Evolutionary conservation across 805 yeast species (phyloP).

Genomic region (Zygosaccharomyces rouxii): DNA sequence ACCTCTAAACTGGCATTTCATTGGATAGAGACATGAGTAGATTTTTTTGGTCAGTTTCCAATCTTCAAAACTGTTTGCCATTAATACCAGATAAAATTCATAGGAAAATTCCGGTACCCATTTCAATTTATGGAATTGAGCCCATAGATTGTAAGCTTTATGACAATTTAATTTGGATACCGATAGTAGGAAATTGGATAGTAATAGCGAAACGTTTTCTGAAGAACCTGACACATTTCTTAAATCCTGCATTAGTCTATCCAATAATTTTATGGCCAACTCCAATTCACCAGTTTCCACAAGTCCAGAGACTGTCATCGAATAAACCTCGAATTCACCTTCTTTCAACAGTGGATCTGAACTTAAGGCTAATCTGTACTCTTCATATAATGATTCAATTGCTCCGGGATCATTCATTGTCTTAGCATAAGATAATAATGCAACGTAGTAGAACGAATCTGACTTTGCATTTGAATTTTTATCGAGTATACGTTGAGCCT

Average conservation of each 20-base stretch:
- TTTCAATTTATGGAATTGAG: slow-evolving; percentile 35
- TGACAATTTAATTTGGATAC: slow-evolving; percentile 34
- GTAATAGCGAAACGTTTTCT: slow-evolving; percentile 37
- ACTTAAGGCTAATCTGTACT: slow-evolving; percentile 29
- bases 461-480: slow-evolving; percentile 25
- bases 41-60: slow-evolving; percentile 35
- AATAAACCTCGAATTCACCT: slow-evolving; percentile 47
- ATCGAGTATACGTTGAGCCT: slow-evolving; percentile 33
- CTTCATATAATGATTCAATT: slow-evolving; percentile 40
- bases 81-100: slow-evolving; percentile 36
- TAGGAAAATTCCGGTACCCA: slow-evolving; percentile 42
- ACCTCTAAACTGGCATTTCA: slow-evolving; percentile 23
- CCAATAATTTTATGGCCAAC: slow-evolving; percentile 53
- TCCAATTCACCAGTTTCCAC: slow-evolving; percentile 46
- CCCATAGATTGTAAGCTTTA: slow-evolving; percentile 37
- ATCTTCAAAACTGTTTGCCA: slow-evolving; percentile 35
- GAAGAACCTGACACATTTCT: slow-evolving; percentile 35
- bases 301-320: slow-evolving; percentile 48
- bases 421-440: slow-evolving; percentile 40
- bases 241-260: slow-evolving; percentile 46
- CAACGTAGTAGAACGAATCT: slow-evolving; percentile 37
- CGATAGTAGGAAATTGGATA: slow-evolving; percentile 43
- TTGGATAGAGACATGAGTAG: slow-evolving; percentile 38
- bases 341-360: slow-evolving; percentile 22
- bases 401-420: slow-evolving; percentile 37